Percentiles rank a stretch among this genome's conserved stretches.
These are phyloP conservation scores for Antrodiella citrinella DNA, from an alignment of 768 basidiomycete genomes.

Conservation along the genomic window DNA sequence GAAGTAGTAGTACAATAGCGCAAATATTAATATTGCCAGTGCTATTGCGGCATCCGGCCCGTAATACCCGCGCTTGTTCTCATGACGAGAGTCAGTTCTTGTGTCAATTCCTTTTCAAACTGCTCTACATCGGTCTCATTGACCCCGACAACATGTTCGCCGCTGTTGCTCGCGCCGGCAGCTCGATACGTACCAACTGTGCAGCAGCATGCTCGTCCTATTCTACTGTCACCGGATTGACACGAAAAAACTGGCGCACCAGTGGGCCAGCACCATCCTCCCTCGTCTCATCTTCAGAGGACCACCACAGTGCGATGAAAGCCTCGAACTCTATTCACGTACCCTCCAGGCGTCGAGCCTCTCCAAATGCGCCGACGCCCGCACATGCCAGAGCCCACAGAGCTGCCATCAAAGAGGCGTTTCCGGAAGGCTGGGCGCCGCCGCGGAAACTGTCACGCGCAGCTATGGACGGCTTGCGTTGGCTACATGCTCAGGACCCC, in stretches of 20 bases:
- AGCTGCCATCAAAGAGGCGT: conserved; percentile 23
- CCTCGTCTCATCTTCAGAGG: conserved; percentile 6
- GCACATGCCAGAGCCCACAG: conserved; percentile 21
- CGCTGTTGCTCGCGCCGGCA: too few relatives aligned
- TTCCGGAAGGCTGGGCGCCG: conserved; percentile 40
- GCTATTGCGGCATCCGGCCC: too few relatives aligned
- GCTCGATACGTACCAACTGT: too few relatives aligned
- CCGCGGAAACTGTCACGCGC: conserved; percentile 43
- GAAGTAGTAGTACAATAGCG: too few relatives aligned
- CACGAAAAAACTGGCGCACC: conserved; percentile 16
- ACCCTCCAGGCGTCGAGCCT: conserved; percentile 3
- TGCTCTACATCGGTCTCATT: too few relatives aligned
- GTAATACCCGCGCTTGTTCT: too few relatives aligned
- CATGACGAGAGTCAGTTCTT: too few relatives aligned
- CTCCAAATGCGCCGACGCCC: conserved; percentile 17
- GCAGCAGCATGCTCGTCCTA: too few relatives aligned
- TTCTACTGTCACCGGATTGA: conserved; percentile 15
- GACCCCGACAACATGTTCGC: too few relatives aligned
- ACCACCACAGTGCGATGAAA: conserved; percentile 4
- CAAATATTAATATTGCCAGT: too few relatives aligned
- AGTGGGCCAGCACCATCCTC: conserved; percentile 17
- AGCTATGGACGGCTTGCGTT: conserved; percentile 43
- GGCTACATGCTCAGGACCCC: conserved; percentile 36
- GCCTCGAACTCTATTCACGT: conserved; percentile 6
- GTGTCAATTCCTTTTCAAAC: too few relatives aligned